Evolutionary conservation across 495 filamentous ascomycete species (phyloP).

Genomic region (Neurospora sp.): DNA sequence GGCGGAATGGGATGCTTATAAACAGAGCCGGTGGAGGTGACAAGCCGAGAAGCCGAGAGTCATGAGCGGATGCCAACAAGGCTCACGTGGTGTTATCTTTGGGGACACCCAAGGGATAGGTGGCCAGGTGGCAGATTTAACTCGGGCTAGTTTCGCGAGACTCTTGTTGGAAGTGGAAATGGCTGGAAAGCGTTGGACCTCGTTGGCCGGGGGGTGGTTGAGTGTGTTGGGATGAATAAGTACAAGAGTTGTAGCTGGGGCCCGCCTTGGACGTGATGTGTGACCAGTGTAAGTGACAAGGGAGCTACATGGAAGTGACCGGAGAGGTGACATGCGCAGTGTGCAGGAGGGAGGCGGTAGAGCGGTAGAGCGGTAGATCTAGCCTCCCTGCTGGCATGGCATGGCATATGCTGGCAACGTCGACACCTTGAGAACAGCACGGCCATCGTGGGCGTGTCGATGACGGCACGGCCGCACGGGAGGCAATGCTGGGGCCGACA

Average conservation of each 20-base stretch:
- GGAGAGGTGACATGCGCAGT: not conserved
- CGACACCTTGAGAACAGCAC: not conserved
- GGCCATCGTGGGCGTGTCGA: conserved; percentile 1
- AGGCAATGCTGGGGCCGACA: not conserved
- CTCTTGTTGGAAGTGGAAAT: conserved; percentile 17
- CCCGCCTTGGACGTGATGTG: not conserved
- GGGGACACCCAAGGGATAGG: conserved; percentile 4
- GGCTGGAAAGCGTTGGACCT: conserved; percentile 20
- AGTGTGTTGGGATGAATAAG: not conserved
- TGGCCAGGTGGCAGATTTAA: conserved; percentile 8
- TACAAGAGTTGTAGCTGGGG: not conserved
- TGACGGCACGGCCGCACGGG: conserved; percentile 11
- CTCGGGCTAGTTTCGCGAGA: conserved; percentile 3
- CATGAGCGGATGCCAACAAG: not conserved
- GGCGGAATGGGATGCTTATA: conserved; percentile 5
- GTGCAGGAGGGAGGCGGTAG: not conserved
- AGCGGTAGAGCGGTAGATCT: not conserved
- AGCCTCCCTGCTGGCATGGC: not conserved
- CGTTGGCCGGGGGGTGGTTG: not conserved
- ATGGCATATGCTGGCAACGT: not conserved
- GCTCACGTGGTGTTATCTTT: conserved; percentile 14
- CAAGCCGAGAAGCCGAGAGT: not conserved
- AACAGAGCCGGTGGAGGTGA: conserved; percentile 11
- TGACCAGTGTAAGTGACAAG: not conserved
- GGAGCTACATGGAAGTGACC: not conserved